Evolutionary conservation across 305 asterid genomes (phyloP), one percentile per base, ranked within the genome.

Genomic region (Striga hermonthica): DNA sequence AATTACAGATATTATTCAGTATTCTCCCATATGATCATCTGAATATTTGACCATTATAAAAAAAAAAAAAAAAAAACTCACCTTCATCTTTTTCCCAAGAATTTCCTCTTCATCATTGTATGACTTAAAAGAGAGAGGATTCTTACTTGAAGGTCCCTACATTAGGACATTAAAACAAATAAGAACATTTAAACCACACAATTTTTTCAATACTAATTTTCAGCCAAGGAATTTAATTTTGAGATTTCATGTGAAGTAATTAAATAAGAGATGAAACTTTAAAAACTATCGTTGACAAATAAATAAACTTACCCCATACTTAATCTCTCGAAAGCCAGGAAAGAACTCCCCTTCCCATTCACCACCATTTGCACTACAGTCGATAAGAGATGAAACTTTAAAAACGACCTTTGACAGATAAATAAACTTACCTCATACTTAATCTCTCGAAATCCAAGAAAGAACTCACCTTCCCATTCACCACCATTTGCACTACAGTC

Each of bases 71-170:
- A n/a, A n/a, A 49, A 60, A 11, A 14, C 73, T 62, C 57, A 87
- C 96, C 96, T 84, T 86, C 96, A 89, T 89, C 72, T 80, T 89
- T 71, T 82, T 84, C 22, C 95, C 96, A 53, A 84, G 90, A 74
- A 89, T 76, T 69, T 68, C 84, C 83, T 89, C 96, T 2, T 84
- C 84, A 0, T 95, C 83, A 60, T 81, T 89, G 74, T 89, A 89
- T 95, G 95, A 86, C 72, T 83, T 89, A 63, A 72, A 89, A 12
- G 95, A 72, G 28, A 89, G 90, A 38, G 82, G 87, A 48, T 89
- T 89, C 82, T 84, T 86, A 74, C 83, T 84, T 36, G 82, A 61
- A 65, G 92, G 95, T 28, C 96, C 96, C 95, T 89, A 72, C n/a
- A 78, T 34, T 48, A 16, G 59, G 41, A 55, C 36, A 28, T 7